Evolutionary conservation across 768 basidiomycete species (phyloP).

Genomic region (Xerocomellus amylosporus): DNA sequence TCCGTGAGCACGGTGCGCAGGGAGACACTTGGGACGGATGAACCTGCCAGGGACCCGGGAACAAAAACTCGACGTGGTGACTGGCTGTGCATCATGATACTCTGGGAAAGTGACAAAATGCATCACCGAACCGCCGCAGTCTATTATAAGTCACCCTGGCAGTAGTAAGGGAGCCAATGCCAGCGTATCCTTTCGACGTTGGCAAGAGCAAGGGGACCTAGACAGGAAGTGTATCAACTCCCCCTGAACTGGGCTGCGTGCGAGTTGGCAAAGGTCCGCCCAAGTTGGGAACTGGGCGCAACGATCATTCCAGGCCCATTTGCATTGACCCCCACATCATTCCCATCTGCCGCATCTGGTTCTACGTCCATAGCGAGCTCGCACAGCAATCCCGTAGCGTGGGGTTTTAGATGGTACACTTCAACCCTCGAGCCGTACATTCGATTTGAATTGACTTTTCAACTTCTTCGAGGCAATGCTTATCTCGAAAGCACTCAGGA

Average conservation of each 20-base stretch:
- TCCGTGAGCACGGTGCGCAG: neutral
- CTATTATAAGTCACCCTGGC: neutral
- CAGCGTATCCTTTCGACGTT: neutral
- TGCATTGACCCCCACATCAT: neutral
- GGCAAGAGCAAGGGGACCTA: neutral
- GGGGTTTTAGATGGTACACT: neutral
- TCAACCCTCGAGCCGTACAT: neutral
- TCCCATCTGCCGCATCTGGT: neutral
- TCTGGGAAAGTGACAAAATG: neutral
- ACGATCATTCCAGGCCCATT: neutral
- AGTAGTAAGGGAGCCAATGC: neutral
- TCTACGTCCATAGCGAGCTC: neutral
- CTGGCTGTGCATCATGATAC: neutral
- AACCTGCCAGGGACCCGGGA: neutral
- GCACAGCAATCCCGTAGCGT: slow-evolving; percentile 12
- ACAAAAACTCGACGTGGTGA: neutral
- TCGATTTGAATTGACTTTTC: neutral
- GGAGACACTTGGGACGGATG: neutral
- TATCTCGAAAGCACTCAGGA: neutral
- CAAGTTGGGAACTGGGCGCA: neutral
- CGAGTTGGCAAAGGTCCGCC: neutral
- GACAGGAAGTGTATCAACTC: neutral
- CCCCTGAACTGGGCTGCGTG: neutral
- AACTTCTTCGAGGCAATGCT: neutral
- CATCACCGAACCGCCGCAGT: neutral